These are phyloP conservation scores for Phytophthora nicotianae DNA, from an alignment of 352 stramenopile genomes.

Conservation along the genomic window DNA sequence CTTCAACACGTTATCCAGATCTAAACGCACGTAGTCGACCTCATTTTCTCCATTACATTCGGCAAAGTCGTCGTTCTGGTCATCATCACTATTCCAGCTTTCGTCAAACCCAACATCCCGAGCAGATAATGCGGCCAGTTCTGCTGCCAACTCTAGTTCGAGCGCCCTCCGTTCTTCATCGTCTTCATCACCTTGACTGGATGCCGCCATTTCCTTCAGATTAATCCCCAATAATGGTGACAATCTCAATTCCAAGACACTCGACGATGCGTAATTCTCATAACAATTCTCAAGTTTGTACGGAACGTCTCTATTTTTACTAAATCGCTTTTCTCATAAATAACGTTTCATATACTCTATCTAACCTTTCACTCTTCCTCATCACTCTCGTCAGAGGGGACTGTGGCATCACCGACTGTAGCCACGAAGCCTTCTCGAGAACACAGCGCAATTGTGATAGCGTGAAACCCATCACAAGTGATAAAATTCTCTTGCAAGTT, in stretches of 20 bases:
- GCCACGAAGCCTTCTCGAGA: constrained; percentile 28
- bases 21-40: constrained; percentile 37
- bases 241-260: constrained; percentile 8
- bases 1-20: constrained; percentile 39
- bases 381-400: constrained; percentile 3
- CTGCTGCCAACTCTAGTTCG: constrained; percentile 47
- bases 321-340: constrained; percentile 26
- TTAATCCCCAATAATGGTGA: background rate
- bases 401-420: constrained; percentile 9
- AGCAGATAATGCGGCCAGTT: constrained; percentile 35
- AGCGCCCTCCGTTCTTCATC: constrained; percentile 51
- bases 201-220: constrained; percentile 17
- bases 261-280: constrained; percentile 3
- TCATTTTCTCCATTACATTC: background rate
- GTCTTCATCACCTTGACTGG: constrained; percentile 34
- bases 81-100: constrained; percentile 2
- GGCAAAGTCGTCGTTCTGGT: constrained; percentile 1
- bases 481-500: constrained; percentile 75
- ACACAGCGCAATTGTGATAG: constrained; percentile 55
- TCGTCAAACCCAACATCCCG: constrained; percentile 30
- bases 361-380: constrained; percentile 16
- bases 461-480: constrained; percentile 61
- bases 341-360: too few relatives aligned
- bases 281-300: constrained; percentile 4
- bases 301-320: constrained; percentile 28